phyloP scores from a whole-genome alignment of 371 early-diverging fungal genomes.

The Phascolomyces articulosus region DNA sequence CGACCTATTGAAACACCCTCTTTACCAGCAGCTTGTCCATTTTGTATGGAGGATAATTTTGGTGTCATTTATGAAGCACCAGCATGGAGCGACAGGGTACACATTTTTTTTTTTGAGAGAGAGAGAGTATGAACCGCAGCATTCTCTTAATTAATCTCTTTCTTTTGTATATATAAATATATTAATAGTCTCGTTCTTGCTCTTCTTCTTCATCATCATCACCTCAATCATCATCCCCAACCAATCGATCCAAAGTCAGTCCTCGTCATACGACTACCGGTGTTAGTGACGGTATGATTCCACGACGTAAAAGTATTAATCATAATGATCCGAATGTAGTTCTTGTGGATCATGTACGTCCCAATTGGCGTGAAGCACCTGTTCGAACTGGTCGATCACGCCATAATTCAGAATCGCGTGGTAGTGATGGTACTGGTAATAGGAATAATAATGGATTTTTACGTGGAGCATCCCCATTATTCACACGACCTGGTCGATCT shows the following conservation, averaged over 20 bases:
- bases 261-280: conserved; percentile 46
- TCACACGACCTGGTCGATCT: conserved; percentile 45
- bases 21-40: conserved; percentile 77
- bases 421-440: conserved; percentile 6
- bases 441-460: not conserved
- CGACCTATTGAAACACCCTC: conserved; percentile 62
- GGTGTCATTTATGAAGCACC: conserved; percentile 76
- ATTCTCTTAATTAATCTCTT: not conserved
- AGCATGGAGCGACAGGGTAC: conserved; percentile 41
- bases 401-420: conserved; percentile 51
- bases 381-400: conserved; percentile 41
- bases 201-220: not conserved
- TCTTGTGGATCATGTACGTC: conserved; percentile 80
- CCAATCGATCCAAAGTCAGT: not conserved
- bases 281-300: conserved; percentile 23
- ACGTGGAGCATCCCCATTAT: conserved; percentile 24
- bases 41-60: conserved; percentile 84
- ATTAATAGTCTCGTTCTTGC: not conserved
- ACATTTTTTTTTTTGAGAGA: not conserved
- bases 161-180: not conserved
- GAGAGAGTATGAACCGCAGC: too few relatives aligned
- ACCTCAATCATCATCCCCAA: not conserved
- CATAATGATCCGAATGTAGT: conserved; percentile 71
- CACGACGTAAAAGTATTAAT: conserved; percentile 61
- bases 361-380: conserved; percentile 60